Evolutionary conservation across 108 stramenopile genomes (phyloP).

Genomic region (Discostella pseudostelligera): DNA sequence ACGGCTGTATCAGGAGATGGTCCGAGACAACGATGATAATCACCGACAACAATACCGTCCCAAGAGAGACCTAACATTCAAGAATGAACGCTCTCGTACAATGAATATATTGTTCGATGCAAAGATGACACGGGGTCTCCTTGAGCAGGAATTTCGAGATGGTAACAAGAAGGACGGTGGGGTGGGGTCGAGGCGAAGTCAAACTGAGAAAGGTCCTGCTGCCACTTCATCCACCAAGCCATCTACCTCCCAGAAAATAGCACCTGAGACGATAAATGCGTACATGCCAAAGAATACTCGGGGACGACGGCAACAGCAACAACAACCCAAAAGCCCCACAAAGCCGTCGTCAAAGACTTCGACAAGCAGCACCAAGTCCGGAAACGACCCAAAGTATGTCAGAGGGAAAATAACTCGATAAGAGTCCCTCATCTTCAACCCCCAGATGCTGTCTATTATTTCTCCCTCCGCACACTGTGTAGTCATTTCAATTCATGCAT

Average conservation of each 20-base stretch:
- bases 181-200: not conserved
- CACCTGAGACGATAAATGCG: not conserved
- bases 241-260: not conserved
- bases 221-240: not conserved
- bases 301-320: no score
- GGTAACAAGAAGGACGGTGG: not conserved
- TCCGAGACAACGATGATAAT: not conserved
- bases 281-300: not conserved
- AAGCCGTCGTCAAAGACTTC: no score
- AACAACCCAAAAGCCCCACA: no score
- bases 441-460: no score
- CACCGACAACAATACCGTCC: no score
- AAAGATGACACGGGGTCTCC: not conserved
- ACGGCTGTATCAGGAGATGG: not conserved
- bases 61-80: not conserved
- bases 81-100: not conserved
- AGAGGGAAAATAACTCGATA: no score
- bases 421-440: no score
- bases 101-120: conserved; percentile 7
- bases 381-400: no score
- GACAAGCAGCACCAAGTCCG: no score
- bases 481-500: no score
- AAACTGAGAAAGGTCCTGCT: not conserved
- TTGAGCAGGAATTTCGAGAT: not conserved
- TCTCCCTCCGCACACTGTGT: no score